Evolutionary conservation across 306 rosid species (phyloP).

Genomic region (Canavalia gladiata): DNA sequence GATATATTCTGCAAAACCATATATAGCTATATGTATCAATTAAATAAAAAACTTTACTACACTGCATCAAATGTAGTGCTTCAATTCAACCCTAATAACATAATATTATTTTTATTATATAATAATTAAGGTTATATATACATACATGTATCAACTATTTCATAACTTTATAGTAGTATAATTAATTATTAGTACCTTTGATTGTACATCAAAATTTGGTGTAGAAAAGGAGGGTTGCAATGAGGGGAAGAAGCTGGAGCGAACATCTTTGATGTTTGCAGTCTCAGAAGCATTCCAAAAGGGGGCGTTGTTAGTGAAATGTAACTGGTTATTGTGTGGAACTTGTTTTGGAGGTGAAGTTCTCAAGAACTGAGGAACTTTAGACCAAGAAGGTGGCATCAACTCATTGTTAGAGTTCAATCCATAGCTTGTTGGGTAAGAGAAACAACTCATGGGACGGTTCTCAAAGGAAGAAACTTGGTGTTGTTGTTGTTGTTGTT

Average conservation of each 20-base stretch:
- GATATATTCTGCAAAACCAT: conserved; percentile 76
- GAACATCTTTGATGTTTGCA: conserved; percentile 67
- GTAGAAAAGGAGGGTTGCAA: conserved; percentile 72
- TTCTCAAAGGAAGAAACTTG: conserved; percentile 45
- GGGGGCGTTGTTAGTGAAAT: conserved; percentile 81
- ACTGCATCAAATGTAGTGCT: conserved; percentile 3
- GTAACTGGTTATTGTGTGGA: conserved; percentile 65
- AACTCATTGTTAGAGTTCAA: conserved; percentile 61
- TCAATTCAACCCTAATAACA: conserved; percentile 14
- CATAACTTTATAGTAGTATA: neutral
- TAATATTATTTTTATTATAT: neutral
- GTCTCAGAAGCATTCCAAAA: conserved; percentile 91
- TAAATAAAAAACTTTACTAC: neutral
- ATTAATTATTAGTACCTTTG: conserved; percentile 67
- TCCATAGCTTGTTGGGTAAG: conserved; percentile 62
- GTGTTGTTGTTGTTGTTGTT: conserved; percentile 53
- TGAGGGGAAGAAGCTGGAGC: conserved; percentile 69
- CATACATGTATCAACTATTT: conserved; percentile 12
- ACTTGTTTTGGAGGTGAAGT: conserved; percentile 77
- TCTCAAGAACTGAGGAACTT: conserved; percentile 83
- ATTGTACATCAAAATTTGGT: conserved; percentile 63
- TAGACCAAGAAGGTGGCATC: conserved; percentile 60
- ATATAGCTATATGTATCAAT: neutral
- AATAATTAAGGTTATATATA: neutral
- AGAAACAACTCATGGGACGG: conserved; percentile 50